Percentiles rank a stretch among this genome's conserved stretches.
Evolutionary conservation across 129 eudicot genomes (phyloP).

Genomic region (Flaveria linearis): DNA sequence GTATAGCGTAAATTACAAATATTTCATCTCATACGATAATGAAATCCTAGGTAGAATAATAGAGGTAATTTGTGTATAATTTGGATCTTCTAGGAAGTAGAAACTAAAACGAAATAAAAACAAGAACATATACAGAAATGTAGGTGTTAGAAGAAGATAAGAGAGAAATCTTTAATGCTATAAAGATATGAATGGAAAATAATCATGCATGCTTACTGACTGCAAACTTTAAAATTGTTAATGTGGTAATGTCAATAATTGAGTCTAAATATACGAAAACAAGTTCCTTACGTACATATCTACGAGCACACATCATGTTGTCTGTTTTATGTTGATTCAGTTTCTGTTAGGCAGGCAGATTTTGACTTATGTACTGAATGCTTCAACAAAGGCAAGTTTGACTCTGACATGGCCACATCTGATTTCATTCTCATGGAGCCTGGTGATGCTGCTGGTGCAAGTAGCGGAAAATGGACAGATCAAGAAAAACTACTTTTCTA

Average conservation of each 20-base stretch:
- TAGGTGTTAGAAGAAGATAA: not conserved
- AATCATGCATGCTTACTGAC: not conserved
- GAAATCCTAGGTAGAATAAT: not conserved
- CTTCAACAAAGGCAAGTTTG: conserved; percentile 90
- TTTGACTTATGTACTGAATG: conserved; percentile 94
- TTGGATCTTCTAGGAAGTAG: not conserved
- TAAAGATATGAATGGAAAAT: conserved; percentile 5
- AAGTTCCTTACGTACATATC: not conserved
- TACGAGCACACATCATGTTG: not conserved
- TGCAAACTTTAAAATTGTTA: conserved; percentile 1
- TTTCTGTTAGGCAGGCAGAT: conserved; percentile 85
- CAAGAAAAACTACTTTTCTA: conserved; percentile 93
- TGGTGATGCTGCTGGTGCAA: conserved; percentile 86
- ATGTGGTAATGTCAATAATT: not conserved
- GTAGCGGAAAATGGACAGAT: conserved; percentile 97
- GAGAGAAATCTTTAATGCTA: conserved; percentile 6
- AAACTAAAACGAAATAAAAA: not conserved
- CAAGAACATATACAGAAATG: not conserved
- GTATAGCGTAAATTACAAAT: not conserved
- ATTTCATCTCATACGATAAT: not conserved
- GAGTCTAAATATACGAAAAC: not conserved
- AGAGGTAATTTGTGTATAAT: not conserved
- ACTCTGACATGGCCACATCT: conserved; percentile 84
- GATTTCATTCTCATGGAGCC: conserved; percentile 99
- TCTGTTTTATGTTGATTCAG: conserved; percentile 35